Base-by-base conservation (phyloP, 495 filamentous ascomycete species). In the Bacidia rubella region DNA sequence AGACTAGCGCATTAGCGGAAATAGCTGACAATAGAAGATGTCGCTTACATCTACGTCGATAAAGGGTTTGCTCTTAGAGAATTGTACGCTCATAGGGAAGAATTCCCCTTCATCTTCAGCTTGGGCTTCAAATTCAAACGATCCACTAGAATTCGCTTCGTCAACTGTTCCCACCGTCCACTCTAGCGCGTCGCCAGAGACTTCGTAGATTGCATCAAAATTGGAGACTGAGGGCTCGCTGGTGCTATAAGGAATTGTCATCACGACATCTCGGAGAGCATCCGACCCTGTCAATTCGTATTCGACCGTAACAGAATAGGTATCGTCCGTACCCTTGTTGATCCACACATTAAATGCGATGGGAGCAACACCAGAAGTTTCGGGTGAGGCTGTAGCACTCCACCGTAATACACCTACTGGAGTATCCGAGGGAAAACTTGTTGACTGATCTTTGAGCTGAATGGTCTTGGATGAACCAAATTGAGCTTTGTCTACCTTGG, bases 291-390 rank as follows among this genome's bases (percentile, higher is more conserved):
- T 85, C 50, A 94, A 78, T 68, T 97, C 90, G 62, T 95, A 97
- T 67, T 97, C 90, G 7, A 96, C 77, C 0, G 89, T 97, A 58
- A 96, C 74, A 32, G 81, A 87, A 62, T 80, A 90, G 47, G 82
- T 85, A 45, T 77, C 77, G 35, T 83, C 82, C 11, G 81, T 76
- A 45, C 84, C 82, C 71, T 86, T 86, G 64, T 93, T 93, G 32
- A 92, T 83, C 90, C 90, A 97, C 19, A 95, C 90, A 10, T 86
- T 95, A 63, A 97, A 95, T 23, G 82, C 87, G 58, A 97, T 88
- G 25, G 90, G 90, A 10, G 78, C 72, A 32, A 90, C 74, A 10
- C 80, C 80, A 55, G 78, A 77, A 32, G 83, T 77, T 54, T 90
- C 87, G 29, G 29, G 7, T 35, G 75, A 74, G 58, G 84, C 82